Base-by-base conservation (phyloP, 2,329 filamentous ascomycete species). In the Neonectria punicea region DNA sequence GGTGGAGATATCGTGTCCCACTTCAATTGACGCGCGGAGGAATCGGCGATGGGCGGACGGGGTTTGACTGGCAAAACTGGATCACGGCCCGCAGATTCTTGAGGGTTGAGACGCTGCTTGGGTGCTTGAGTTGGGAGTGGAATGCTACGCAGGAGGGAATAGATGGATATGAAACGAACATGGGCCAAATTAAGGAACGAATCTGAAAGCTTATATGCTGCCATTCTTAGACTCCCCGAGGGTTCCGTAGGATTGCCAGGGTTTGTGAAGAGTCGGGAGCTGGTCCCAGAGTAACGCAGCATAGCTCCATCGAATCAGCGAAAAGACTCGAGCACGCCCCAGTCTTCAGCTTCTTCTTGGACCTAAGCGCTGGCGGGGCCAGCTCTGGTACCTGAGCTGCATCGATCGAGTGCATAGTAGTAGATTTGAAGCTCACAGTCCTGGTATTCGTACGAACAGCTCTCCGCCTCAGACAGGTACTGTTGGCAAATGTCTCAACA, bases 401-500 rank as follows among this genome's bases (percentile, higher is more conserved):
- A 25, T 25, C 25, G 25, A 25, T 25, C 25, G 25, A 25, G 25
- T 25, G 3, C 25, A 25, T 25, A 25, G 25, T 6, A 25, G 25
- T 25, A 25, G 25, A 25, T 25, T 25, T 25, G 25, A 25, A 25
- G 25, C 25, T 6, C 25, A 2, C 25, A 6, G 25, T 5, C 25
- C 25, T 25, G 25, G 5, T 25, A 6, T 25, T 25, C 25, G 25
- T 25, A 25, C 25, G 25, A 25, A 25, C 25, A 25, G 25, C 25
- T 25, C 25, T 6, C 25, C 25, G 25, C 25, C 25, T 5, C 25
- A 25, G 25, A 25, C 3, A 25, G 25, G 25, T 6, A 3, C 1
- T 25, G 4, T 25, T 25, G 9, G 44, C 5, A 39, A 11, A 69
- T 70, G 65, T 69, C 71, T 72, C 66, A 60, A 30, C 9, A 2